phyloP scores from a whole-genome alignment of 2,329 filamentous ascomycete genomes.

The Aspergillus fijiensis region DNA sequence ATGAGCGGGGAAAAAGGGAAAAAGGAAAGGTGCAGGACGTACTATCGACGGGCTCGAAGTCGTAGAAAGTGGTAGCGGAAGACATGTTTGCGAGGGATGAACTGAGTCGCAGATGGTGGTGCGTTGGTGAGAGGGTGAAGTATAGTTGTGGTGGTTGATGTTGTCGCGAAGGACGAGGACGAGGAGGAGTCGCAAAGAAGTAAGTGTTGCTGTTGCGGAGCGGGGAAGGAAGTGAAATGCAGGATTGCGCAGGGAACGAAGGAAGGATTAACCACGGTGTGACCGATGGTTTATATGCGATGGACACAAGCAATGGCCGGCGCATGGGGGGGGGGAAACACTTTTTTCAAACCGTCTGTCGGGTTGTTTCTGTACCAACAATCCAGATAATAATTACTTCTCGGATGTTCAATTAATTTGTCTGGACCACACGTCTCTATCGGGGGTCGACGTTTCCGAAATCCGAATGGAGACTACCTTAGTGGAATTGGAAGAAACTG shows the following conservation, averaged over 20 bases:
- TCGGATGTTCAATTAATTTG: neutral
- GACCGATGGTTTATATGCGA: neutral
- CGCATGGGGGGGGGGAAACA: neutral
- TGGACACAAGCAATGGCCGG: neutral
- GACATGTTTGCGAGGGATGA: conserved; percentile 46
- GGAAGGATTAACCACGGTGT: neutral
- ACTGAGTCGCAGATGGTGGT: neutral
- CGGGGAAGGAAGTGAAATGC: neutral
- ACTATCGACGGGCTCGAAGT: conserved; percentile 61
- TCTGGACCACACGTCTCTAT: neutral
- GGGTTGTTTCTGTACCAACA: neutral
- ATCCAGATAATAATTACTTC: neutral
- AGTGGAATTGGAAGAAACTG: no score
- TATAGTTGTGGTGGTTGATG: neutral
- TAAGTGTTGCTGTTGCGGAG: neutral
- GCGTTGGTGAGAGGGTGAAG: neutral
- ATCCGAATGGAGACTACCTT: neutral
- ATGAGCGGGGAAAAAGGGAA: neutral
- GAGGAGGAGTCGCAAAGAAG: neutral
- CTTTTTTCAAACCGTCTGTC: neutral
- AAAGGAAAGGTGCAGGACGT: conserved; percentile 28
- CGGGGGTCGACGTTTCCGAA: neutral
- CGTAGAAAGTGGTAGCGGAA: conserved; percentile 59
- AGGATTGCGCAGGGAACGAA: neutral
- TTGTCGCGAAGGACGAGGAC: neutral